phyloP scores from a whole-genome alignment of 1,139 yeast species.

The Lodderomyces beijingensis region DNA sequence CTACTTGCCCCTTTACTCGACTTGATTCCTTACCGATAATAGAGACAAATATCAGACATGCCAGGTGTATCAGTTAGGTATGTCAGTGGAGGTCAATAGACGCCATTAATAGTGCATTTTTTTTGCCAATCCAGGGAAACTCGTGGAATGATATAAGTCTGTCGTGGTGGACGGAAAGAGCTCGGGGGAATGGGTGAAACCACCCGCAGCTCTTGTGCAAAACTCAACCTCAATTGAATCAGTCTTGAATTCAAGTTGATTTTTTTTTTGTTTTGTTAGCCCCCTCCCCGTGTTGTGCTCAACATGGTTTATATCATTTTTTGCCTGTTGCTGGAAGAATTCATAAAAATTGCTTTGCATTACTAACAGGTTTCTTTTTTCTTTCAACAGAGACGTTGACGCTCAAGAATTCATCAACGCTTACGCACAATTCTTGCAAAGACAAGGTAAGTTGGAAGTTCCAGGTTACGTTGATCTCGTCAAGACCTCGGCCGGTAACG shows the following conservation, averaged over 20 bases:
- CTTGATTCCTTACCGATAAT: slow-evolving; percentile 13
- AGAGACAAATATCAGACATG: slow-evolving; percentile 41
- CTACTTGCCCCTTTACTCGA: no score
- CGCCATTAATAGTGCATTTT: not conserved
- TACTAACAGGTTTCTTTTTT: slow-evolving; percentile 27
- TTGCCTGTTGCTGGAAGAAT: no score
- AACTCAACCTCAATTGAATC: no score
- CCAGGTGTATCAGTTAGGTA: slow-evolving; percentile 99
- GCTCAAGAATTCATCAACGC: slow-evolving; percentile 99
- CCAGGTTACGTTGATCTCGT: slow-evolving; percentile 99
- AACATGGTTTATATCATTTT: no score
- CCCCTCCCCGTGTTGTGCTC: no score
- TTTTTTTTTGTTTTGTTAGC: no score
- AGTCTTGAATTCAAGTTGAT: no score
- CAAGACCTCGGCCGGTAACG: slow-evolving; percentile 98
- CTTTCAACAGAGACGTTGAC: slow-evolving; percentile 94
- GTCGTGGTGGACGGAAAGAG: slow-evolving; percentile 32
- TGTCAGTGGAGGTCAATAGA: slow-evolving; percentile 36
- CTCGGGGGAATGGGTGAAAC: no score
- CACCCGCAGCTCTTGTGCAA: no score
- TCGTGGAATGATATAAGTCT: slow-evolving; percentile 14
- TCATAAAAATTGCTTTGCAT: no score
- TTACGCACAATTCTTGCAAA: slow-evolving; percentile 99
- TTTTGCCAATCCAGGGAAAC: no score
- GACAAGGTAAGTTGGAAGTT: slow-evolving; percentile 99